These are phyloP conservation scores for Canavalia gladiata DNA, from an alignment of 306 rosid genomes.

Conservation along the genomic window DNA sequence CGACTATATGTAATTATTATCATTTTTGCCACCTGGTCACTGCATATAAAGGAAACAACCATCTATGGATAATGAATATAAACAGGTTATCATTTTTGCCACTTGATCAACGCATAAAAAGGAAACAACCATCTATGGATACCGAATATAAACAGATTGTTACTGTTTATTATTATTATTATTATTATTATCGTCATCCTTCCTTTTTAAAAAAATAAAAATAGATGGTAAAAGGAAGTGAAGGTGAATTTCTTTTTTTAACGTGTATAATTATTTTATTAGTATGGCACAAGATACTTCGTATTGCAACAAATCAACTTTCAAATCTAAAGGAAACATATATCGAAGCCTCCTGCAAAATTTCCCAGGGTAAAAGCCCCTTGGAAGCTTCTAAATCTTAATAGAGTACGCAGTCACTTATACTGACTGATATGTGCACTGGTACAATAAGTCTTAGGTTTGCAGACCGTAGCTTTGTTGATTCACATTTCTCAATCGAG, in stretches of 20 bases:
- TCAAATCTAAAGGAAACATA: neutral
- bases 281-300: neutral
- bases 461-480: conserved; percentile 17
- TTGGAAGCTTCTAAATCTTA: conserved; percentile 2
- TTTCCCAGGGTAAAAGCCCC: conserved; percentile 23
- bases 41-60: neutral
- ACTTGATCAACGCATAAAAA: no score
- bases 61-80: neutral
- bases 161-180: no score
- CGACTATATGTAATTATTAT: no score
- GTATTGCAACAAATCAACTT: neutral
- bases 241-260: neutral
- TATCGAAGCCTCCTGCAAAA: conserved; percentile 32
- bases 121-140: no score
- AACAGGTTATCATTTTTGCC: neutral
- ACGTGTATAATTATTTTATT: neutral
- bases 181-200: no score
- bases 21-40: neutral
- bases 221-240: neutral
- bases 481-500: conserved; percentile 31
- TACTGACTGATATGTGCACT: conserved; percentile 30
- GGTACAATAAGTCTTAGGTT: conserved; percentile 10
- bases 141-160: no score
- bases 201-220: no score
- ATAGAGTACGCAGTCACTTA: neutral